These are phyloP conservation scores for Skeletonema grethae DNA, from an alignment of 108 stramenopile genomes.

Conservation along the genomic window DNA sequence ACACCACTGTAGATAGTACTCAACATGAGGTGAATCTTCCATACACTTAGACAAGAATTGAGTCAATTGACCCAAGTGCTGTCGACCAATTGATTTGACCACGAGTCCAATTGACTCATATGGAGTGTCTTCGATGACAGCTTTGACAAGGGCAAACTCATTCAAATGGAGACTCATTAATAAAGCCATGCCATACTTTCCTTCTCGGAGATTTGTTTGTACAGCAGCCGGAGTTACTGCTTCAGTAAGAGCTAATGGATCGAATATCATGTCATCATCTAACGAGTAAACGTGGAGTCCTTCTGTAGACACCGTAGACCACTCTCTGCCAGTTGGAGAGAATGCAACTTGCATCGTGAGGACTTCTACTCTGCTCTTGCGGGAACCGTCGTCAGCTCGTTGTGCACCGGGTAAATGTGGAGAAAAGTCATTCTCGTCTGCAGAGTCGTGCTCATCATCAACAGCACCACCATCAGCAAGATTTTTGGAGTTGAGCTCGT, in stretches of 20 bases:
- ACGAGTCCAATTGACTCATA: slow-evolving; percentile 75
- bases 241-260: slow-evolving; percentile 89
- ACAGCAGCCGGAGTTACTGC: slow-evolving; percentile 83
- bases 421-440: slow-evolving; percentile 69
- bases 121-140: slow-evolving; percentile 83
- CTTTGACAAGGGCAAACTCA: slow-evolving; percentile 74
- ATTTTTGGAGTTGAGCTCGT: slow-evolving; percentile 88
- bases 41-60: slow-evolving; percentile 79
- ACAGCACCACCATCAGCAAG: slow-evolving; percentile 79
- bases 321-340: slow-evolving; percentile 88
- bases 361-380: slow-evolving; percentile 85
- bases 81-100: slow-evolving; percentile 67
- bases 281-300: slow-evolving; percentile 90
- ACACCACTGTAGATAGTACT: slow-evolving; percentile 89
- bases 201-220: slow-evolving; percentile 57
- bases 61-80: slow-evolving; percentile 77
- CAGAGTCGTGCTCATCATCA: slow-evolving; percentile 81
- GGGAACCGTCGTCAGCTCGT: slow-evolving; percentile 87
- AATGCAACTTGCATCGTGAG: slow-evolving; percentile 82
- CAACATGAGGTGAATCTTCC: slow-evolving; percentile 83
- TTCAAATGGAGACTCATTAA: slow-evolving; percentile 87
- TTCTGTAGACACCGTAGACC: slow-evolving; percentile 89
- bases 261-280: slow-evolving; percentile 93
- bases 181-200: slow-evolving; percentile 74
- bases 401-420: slow-evolving; percentile 81